Conservation (phyloP, 2,329 filamentous ascomycete genomes). For the Beauveria sp. region DNA sequence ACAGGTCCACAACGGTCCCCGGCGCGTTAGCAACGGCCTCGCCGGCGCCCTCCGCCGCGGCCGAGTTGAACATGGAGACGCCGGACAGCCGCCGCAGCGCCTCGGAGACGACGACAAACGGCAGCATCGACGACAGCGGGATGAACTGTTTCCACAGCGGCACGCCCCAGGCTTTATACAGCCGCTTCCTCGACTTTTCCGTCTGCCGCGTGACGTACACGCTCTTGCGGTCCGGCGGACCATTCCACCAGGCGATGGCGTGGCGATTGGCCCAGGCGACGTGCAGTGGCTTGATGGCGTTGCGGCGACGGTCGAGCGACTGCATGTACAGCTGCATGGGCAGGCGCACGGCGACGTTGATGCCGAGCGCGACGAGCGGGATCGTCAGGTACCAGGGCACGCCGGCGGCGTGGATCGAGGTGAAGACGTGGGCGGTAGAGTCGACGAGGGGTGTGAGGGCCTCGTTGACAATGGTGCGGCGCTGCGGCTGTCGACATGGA, state of each 20-base stretch:
- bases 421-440: constrained; percentile 34
- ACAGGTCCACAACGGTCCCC: constrained; percentile 24
- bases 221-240: constrained; percentile 12
- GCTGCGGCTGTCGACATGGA: constrained; percentile 5
- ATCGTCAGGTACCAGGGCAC: constrained; percentile 48
- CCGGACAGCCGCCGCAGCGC: constrained; percentile 38
- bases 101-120: constrained; percentile 45
- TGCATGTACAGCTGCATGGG: constrained; percentile 38
- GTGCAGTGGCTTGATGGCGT: constrained; percentile 22
- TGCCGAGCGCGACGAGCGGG: constrained; percentile 40
- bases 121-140: constrained; percentile 33
- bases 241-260: constrained; percentile 2
- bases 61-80: constrained; percentile 18
- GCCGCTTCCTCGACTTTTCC: constrained; percentile 23
- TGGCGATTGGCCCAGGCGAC: constrained; percentile 26
- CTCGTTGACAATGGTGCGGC: constrained; percentile 13
- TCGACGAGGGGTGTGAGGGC: constrained; percentile 20
- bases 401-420: constrained; percentile 35
- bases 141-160: constrained; percentile 40
- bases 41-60: constrained; percentile 2
- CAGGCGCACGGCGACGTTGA: constrained; percentile 38
- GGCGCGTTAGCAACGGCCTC: neutral
- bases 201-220: constrained; percentile 19
- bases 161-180: constrained; percentile 32
- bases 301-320: constrained; percentile 23